Conservation (phyloP, 78 protist species). For the Creolimax fragrantissima region DNA sequence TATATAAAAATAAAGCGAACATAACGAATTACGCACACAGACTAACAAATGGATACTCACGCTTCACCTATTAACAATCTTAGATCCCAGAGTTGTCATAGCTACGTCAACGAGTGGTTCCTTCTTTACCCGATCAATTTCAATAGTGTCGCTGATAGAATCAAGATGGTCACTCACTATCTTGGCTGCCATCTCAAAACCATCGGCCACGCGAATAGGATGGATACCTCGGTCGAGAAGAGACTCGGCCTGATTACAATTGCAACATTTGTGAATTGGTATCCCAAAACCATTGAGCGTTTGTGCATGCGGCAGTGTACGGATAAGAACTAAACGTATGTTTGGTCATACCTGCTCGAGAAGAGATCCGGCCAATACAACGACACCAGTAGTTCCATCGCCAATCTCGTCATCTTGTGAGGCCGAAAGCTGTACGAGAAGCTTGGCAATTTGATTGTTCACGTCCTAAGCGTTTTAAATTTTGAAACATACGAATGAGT, state of each 20-base stretch:
- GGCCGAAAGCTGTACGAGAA: constrained; percentile 93
- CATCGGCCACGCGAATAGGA: constrained; percentile 89
- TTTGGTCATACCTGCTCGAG: no score
- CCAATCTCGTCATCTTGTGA: constrained; percentile 99
- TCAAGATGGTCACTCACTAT: constrained; percentile 46
- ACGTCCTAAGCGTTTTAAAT: constrained; percentile 68
- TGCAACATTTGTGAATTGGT: no score
- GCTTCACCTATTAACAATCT: constrained; percentile 72
- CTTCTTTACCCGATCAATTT: constrained; percentile 31
- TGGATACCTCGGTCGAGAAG: constrained; percentile 94
- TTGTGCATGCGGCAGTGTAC: no score
- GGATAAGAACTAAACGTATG: no score
- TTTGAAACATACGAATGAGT: not conserved
- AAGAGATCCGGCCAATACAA: constrained; percentile 97
- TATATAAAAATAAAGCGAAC: no score
- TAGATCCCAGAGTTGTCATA: constrained; percentile 90
- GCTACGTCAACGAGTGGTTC: constrained; percentile 82
- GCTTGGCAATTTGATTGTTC: constrained; percentile 88
- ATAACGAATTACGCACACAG: no score
- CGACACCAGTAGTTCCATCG: constrained; percentile 99
- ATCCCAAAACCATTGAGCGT: no score
- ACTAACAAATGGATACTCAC: no score
- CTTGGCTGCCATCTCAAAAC: constrained; percentile 50
- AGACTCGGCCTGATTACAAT: no score
- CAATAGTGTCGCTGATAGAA: constrained; percentile 49